Conservation (phyloP, 805 yeast species). For the Wickerhamiella slavikovae region DNA sequence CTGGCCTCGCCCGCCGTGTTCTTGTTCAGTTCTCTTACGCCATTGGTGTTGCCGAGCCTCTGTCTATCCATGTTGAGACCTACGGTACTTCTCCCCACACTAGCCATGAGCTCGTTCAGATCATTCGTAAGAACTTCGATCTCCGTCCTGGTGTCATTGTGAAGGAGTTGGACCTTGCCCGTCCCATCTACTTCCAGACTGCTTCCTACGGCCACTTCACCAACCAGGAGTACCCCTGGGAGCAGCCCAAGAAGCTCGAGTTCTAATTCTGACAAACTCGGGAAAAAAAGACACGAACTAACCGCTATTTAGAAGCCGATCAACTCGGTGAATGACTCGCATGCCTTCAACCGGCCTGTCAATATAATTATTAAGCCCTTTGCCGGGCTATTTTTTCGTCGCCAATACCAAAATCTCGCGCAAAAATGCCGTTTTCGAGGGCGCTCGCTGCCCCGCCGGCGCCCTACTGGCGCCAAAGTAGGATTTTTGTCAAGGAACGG, state of each 20-base stretch:
- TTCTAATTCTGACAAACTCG: too few species aligned
- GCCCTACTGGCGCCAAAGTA: too few species aligned
- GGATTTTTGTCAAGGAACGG: too few species aligned
- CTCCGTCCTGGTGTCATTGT: slow-evolving; percentile 99
- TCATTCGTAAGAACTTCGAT: slow-evolving; percentile 88
- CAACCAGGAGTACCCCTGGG: slow-evolving; percentile 98
- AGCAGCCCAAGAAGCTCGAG: slow-evolving; percentile 50
- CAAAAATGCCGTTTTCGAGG: too few species aligned
- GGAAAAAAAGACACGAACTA: not conserved
- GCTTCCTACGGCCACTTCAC: slow-evolving; percentile 99
- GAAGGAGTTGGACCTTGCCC: slow-evolving; percentile 87
- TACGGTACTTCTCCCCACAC: slow-evolving; percentile 91
- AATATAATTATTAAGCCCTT: too few species aligned
- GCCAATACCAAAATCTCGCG: too few species aligned
- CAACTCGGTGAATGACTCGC: slow-evolving; percentile 1
- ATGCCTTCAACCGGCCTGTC: slow-evolving; percentile 3
- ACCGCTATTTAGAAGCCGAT: not conserved
- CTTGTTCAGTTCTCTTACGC: slow-evolving; percentile 98
- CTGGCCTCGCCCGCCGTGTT: slow-evolving; percentile 91
- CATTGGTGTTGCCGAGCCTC: slow-evolving; percentile 99
- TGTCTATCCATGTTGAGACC: slow-evolving; percentile 91
- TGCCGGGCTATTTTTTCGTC: too few species aligned
- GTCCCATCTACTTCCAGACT: slow-evolving; percentile 98
- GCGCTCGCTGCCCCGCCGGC: too few species aligned
- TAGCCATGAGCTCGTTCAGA: slow-evolving; percentile 74